Evolutionary conservation across 352 stramenopile genomes (phyloP).

Genomic region (Pythium biforme): DNA sequence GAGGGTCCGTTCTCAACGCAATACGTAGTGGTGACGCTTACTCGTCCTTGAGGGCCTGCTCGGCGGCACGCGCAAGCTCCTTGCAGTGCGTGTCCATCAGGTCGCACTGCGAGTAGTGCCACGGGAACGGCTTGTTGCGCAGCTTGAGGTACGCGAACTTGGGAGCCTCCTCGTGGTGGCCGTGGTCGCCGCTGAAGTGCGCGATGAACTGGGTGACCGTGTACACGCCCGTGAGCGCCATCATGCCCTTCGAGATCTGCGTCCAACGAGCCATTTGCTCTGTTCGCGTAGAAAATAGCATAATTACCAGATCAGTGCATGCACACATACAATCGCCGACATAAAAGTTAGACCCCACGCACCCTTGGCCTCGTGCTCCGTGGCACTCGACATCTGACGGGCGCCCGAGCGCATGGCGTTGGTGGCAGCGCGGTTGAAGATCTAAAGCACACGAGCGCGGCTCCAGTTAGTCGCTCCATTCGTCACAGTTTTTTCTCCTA

Average conservation of each 20-base stretch:
- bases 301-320: background rate
- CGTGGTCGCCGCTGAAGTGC: constrained; percentile 36
- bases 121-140: constrained; percentile 86
- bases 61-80: constrained; percentile 53
- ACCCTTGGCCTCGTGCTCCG: constrained; percentile 83
- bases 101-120: constrained; percentile 79
- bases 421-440: constrained; percentile 39
- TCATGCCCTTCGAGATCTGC: constrained; percentile 85
- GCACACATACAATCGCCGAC: background rate
- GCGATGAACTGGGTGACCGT: constrained; percentile 58
- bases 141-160: constrained; percentile 86
- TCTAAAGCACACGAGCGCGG: background rate
- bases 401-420: constrained; percentile 55
- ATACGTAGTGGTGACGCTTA: constrained; percentile 30
- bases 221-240: constrained; percentile 52
- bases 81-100: constrained; percentile 77
- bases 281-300: constrained; percentile 18
- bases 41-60: constrained; percentile 59
- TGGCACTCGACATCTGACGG: constrained; percentile 78
- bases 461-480: background rate
- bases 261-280: constrained; percentile 86
- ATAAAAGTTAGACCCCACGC: background rate
- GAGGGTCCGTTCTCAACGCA: constrained; percentile 19
- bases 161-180: constrained; percentile 61
- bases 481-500: no score